Evolutionary conservation across 2,329 filamentous ascomycete genomes (phyloP).

Genomic region (Tolypocladium ovalisporum): DNA sequence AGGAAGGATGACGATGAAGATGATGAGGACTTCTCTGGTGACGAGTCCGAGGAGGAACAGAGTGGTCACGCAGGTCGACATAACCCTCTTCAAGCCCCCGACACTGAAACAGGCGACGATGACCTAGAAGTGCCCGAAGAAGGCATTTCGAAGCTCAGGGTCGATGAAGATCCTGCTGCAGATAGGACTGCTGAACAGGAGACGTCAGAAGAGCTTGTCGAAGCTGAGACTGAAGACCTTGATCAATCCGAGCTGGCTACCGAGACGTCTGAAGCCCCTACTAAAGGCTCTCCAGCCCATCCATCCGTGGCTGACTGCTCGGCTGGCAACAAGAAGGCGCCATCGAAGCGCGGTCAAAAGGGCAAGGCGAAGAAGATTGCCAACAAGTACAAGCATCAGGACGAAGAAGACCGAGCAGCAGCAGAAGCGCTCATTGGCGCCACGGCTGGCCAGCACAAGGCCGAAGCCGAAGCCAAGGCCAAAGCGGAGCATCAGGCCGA

Average conservation of each 20-base stretch:
- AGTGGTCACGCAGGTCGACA: slow-evolving; percentile 18
- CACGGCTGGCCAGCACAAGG: slow-evolving; percentile 52
- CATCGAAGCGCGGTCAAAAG: slow-evolving; percentile 60
- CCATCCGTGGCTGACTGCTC: slow-evolving; percentile 2
- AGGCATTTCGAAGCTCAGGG: slow-evolving; percentile 12
- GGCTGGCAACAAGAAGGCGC: slow-evolving; percentile 26
- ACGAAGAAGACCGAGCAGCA: slow-evolving; percentile 80
- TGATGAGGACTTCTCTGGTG: slow-evolving; percentile 18
- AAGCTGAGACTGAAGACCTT: slow-evolving; percentile 3
- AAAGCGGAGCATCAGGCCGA: slow-evolving; percentile 61
- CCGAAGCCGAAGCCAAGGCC: slow-evolving; percentile 55
- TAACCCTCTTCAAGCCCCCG: slow-evolving; percentile 24
- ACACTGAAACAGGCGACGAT: slow-evolving; percentile 13
- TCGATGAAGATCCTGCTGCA: slow-evolving; percentile 8
- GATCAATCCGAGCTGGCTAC: slow-evolving; percentile 6
- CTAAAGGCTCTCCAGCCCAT: slow-evolving; percentile 2
- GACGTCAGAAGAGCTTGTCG: slow-evolving; percentile 13
- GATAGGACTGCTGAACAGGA: slow-evolving; percentile 6
- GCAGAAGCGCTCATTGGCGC: slow-evolving; percentile 84
- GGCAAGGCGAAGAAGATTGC: slow-evolving; percentile 81
- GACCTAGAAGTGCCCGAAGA: slow-evolving; percentile 14
- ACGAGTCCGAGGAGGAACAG: slow-evolving; percentile 21
- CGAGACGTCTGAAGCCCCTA: slow-evolving; percentile 9
- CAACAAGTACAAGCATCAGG: slow-evolving; percentile 84
- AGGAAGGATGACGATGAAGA: slow-evolving; percentile 11